Evolutionary conservation across 2,329 filamentous ascomycete species (phyloP), one percentile per base, ranked within the genome.

Genomic region (Colletotrichum ledebouriae): DNA sequence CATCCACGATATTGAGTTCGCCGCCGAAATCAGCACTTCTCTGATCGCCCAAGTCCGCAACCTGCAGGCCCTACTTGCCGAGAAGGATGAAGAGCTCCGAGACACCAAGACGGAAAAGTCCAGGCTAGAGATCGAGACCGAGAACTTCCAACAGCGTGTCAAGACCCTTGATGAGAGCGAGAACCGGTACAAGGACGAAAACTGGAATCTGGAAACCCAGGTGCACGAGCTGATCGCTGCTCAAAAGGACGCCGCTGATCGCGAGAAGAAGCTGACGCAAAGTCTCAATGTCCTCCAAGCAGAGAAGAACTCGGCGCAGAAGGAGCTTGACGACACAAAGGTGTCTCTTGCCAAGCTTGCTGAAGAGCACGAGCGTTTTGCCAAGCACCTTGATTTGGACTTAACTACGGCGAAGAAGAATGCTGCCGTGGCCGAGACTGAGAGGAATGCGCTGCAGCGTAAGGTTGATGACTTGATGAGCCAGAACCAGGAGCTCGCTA

Each of bases 21-120:
- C 95, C n/a, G 94, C 96, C 58, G 95, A 99, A 77, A 98, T 99
- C 75, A 98, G 94, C 76, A 97, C 94, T 6, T 97, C 94, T 2
- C 85, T 99, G 59, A 90, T 99, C 59, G 90, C 92, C n/a, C 96
- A 98, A 81, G 92, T 99, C 58, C 91, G 96, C 70, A 94, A 96
- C 76, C 82, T 99, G 62, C 96, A 99, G 78, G 87, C 90, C 2
- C 84, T 97, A 15, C 86, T 99, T 11, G 87, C 91, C 0, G 94
- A 98, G 80, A 92, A 94, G 72, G 96, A 99, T 71, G 94, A 97
- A 59, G 86, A 93, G 53, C 83, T 98, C 72, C 94, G 92, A 77
- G 86, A 90, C 17, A 84, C 90, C 70, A 92, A 92, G 73, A 78
- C 89, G 59, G 93, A 97, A 71, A 93, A 92, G 74, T 91, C 92